A percentile compares a stretch with the other conserved stretches of the same genome.
These are phyloP conservation scores for Kokia cookei DNA, from an alignment of 441 rosid genomes.

Conservation along the genomic window DNA sequence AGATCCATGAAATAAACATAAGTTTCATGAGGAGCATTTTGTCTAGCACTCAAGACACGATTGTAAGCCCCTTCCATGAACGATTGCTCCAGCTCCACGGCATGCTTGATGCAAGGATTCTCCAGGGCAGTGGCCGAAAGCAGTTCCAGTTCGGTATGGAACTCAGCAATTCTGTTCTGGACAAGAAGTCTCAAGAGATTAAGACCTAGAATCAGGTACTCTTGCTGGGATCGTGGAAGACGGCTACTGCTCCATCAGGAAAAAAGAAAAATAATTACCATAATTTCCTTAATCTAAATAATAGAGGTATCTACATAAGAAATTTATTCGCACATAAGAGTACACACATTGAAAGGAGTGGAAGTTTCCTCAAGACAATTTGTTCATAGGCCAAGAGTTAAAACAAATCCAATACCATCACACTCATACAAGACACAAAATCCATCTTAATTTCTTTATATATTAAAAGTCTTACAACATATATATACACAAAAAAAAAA, in stretches of 20 bases:
- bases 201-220: slow-evolving; percentile 84
- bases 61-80: slow-evolving; percentile 99
- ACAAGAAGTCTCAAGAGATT: slow-evolving; percentile 93
- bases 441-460: neutral
- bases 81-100: slow-evolving; percentile 97
- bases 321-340: neutral
- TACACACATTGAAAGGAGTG: neutral
- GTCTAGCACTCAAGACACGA: slow-evolving; percentile 89
- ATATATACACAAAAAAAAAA: neutral
- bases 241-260: slow-evolving; percentile 42
- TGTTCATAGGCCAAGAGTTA: neutral
- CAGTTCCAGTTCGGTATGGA: slow-evolving; percentile 87
- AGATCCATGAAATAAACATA: slow-evolving; percentile 96
- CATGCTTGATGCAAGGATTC: slow-evolving; percentile 86
- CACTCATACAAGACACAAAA: neutral
- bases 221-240: slow-evolving; percentile 73
- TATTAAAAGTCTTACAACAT: neutral
- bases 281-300: neutral
- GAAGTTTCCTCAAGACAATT: neutral
- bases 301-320: neutral
- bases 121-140: slow-evolving; percentile 77
- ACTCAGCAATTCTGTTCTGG: slow-evolving; percentile 94
- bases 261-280: slow-evolving; percentile 5
- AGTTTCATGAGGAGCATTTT: slow-evolving; percentile 79
- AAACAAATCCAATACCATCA: neutral